Percentiles rank a stretch among this genome's conserved stretches.
Conservation (phyloP, 2,329 filamentous ascomycete species). For the Gaeumannomyces sp. region DNA sequence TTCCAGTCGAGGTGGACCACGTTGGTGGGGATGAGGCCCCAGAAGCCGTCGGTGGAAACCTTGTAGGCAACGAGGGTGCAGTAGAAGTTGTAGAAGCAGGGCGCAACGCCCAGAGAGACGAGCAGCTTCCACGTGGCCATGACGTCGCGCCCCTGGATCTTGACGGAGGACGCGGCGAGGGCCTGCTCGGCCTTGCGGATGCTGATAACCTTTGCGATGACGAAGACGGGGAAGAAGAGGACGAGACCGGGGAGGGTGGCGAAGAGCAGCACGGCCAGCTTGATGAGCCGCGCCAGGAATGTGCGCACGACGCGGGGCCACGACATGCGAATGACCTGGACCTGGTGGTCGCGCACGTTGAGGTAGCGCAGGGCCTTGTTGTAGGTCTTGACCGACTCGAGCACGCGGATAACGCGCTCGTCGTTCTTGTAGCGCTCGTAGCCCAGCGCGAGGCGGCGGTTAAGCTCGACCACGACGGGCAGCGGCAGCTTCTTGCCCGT, state of each 20-base stretch:
- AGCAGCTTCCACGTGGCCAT: constrained; percentile 93
- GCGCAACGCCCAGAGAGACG: constrained; percentile 78
- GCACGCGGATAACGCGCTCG: constrained; percentile 69
- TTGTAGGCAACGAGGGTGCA: constrained; percentile 67
- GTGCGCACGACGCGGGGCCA: constrained; percentile 68
- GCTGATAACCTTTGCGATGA: constrained; percentile 76
- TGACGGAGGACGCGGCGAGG: constrained; percentile 78
- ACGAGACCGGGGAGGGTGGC: constrained; percentile 81
- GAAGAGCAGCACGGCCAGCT: constrained; percentile 69
- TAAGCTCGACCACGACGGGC: constrained; percentile 88
- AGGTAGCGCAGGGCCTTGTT: constrained; percentile 81
- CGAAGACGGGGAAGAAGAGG: constrained; percentile 78
- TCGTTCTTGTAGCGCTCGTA: constrained; percentile 93
- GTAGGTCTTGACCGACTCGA: constrained; percentile 72
- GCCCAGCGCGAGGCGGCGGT: constrained; percentile 81
- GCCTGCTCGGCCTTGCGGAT: constrained; percentile 77
- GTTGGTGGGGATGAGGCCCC: constrained; percentile 74
- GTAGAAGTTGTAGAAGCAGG: constrained; percentile 77
- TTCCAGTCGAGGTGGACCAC: constrained; percentile 59
- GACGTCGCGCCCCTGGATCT: constrained; percentile 81
- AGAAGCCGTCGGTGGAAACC: constrained; percentile 74
- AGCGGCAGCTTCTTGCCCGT: constrained; percentile 90
- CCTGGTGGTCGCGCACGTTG: constrained; percentile 87
- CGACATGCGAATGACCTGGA: constrained; percentile 83
- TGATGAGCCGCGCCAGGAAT: constrained; percentile 72